Percentiles rank a stretch among this genome's conserved stretches.
Evolutionary conservation across 208 protist species (phyloP).

Genomic region (Trypanosoma platydactyli): DNA sequence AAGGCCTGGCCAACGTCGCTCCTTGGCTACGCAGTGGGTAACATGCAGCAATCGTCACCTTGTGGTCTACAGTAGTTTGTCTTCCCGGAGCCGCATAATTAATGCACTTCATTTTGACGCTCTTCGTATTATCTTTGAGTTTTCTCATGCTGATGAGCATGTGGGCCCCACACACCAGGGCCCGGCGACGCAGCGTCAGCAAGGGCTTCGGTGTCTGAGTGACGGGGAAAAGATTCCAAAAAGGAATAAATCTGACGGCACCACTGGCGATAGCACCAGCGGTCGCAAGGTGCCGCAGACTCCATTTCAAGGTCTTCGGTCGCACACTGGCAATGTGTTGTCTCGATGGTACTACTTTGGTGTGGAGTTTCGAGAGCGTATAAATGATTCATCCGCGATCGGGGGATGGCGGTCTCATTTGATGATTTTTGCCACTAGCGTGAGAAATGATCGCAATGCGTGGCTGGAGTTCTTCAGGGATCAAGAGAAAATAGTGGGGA

Average conservation of each 20-base stretch:
- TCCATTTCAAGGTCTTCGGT: neutral
- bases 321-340: constrained; percentile 9
- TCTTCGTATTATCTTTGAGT: constrained; percentile 49
- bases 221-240: too few species aligned
- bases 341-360: constrained; percentile 61
- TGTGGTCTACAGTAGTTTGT: constrained; percentile 47
- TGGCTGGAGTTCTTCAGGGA: constrained; percentile 51
- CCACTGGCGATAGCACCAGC: constrained; percentile 7
- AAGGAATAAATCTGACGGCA: neutral
- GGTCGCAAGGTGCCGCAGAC: constrained; percentile 22
- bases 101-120: constrained; percentile 47
- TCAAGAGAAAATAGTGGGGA: constrained; percentile 16
- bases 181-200: neutral
- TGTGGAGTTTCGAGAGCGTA: constrained; percentile 30
- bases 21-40: constrained; percentile 38
- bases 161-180: neutral
- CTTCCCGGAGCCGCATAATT: constrained; percentile 32
- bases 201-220: neutral
- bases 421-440: constrained; percentile 47
- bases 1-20: constrained; percentile 32
- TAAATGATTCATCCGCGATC: constrained; percentile 14
- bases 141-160: constrained; percentile 44
- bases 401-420: constrained; percentile 30
- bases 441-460: constrained; percentile 34
- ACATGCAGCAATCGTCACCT: constrained; percentile 48